Conservation (phyloP, 2,329 filamentous ascomycete genomes). For the Neofusicoccum umdonicola region DNA sequence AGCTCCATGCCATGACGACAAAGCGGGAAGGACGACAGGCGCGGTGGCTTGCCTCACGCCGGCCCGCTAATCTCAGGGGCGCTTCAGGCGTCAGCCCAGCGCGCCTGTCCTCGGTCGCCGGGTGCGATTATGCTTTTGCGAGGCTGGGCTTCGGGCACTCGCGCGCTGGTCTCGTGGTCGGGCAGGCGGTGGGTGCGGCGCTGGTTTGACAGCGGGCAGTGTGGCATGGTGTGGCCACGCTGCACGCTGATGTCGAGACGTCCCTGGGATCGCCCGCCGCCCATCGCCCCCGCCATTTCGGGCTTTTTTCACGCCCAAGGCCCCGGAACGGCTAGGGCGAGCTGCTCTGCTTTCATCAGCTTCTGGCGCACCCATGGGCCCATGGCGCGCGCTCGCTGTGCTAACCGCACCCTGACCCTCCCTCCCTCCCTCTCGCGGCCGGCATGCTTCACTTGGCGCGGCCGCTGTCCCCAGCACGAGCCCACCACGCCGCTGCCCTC, state of each 20-base stretch:
- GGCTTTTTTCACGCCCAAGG: neutral
- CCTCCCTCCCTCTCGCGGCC: neutral
- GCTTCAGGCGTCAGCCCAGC: constrained; percentile 13
- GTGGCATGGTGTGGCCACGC: neutral
- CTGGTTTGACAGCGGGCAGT: neutral
- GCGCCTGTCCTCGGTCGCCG: neutral
- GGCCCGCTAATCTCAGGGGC: constrained; percentile 13
- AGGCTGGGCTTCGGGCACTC: constrained; percentile 1
- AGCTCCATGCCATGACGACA: neutral
- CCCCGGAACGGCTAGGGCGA: neutral
- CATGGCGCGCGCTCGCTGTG: neutral
- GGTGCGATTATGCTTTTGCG: neutral
- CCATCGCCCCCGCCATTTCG: neutral
- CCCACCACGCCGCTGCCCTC: neutral
- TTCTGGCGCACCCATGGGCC: neutral
- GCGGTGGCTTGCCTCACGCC: constrained; percentile 1
- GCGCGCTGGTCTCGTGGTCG: neutral
- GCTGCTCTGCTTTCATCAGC: neutral
- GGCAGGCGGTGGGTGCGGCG: neutral
- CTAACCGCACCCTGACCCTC: constrained; percentile 7
- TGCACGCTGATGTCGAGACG: neutral
- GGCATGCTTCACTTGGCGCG: neutral
- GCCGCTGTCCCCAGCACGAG: neutral
- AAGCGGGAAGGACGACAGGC: constrained; percentile 5
- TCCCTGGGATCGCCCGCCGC: neutral